Evolutionary conservation across 2,329 filamentous ascomycete genomes (phyloP), one percentile per base, ranked within the genome.

Genomic region (Sporothrix brasiliensis): DNA sequence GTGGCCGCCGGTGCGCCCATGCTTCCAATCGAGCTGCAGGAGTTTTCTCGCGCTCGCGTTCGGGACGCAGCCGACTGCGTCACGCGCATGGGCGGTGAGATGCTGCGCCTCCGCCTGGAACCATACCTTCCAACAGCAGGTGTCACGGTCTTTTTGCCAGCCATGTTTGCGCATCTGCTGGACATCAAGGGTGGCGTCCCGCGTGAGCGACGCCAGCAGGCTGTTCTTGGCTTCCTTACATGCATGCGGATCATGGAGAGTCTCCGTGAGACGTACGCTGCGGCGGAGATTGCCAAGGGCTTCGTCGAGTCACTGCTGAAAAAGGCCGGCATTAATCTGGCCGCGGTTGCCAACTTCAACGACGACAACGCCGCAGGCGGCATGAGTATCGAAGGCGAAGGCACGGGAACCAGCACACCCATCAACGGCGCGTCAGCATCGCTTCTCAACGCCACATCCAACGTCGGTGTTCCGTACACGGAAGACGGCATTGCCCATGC

Each of bases 241-340:
- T 97, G 94, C 81, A 97, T 97, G 92, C 87, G 90, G 61, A 93
- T 97, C 71, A 91, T 97, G 84, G 90, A 93, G 78, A 91, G 90
- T 73, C 85, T 98, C 21, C 89, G 93, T 50, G 93, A 97, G 77
- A 92, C 93, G 41, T 97, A 98, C 77, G 90, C 93, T 0, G 93
- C 94, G 0, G 94, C 94, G n/a, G 94, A 97, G 79, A 97, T 95
- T 76, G 93, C 93, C n/a, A 94, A 92, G 0, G 92, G 92, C 2
- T 97, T 97, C 82, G 85, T 97, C n/a, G 92, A 97, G 78, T 93
- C 93, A 1, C 93, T 93, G 0, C 91, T 97, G 73, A 89, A 92
- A 73, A 96, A 97, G 81, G 92, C 92, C 10, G 89, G 92, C 70
- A 93, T 95, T 73, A 89, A 92, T 70, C 83, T 93, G 52, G 86